Base-by-base conservation (phyloP, 768 basidiomycete species). In the Mycena sanguinolenta region DNA sequence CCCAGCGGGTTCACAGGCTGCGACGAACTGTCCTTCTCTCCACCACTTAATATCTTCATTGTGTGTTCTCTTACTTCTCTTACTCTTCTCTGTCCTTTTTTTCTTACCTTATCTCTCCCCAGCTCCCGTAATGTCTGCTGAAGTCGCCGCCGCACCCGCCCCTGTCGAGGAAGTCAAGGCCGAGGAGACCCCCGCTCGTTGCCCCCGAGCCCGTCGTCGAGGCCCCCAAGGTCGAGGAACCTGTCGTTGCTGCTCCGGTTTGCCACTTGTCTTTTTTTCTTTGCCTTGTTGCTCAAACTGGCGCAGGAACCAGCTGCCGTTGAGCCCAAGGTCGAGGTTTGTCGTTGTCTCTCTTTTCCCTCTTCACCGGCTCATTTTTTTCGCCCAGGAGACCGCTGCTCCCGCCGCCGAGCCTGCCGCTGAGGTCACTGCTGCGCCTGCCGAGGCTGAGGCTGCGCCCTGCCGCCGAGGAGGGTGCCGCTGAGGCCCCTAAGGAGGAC, bases 91-190 rank as follows among this genome's bases (percentile, higher is more conserved):
- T n/a, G n/a, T n/a, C n/a, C n/a, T n/a, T n/a, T n/a, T n/a, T n/a
- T n/a, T n/a, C n/a, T n/a, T n/a, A n/a, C 60, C 64, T 58, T 74
- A 74, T 74, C 73, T 55, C 30, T 1, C 60, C 67, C 46, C 79
- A 90, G 88, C 88, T 84, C 82, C 84, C 83, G 89, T 94, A 94
- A 95, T 96, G 93, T 95, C 94, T 87, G 88, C 92, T 77, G 92
- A 91, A 82, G 79, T 80, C 77, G 77, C 81, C 71, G 76, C 81
- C 75, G 83, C 83, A 77, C 85, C 78, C 75, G 82, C 76, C 58
- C 77, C 84, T 79, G 81, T 83, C 65, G 90, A 90, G 81, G 91
- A 89, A 79, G 81, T 83, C 68, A 87, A 87, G 82, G 81, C 81
- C 73, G 79, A 77, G 69, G 89, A 89, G 78, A 76, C 83, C 58